Base-by-base conservation (phyloP, 345 rosid species). In the Abelmoschus esculentus region DNA sequence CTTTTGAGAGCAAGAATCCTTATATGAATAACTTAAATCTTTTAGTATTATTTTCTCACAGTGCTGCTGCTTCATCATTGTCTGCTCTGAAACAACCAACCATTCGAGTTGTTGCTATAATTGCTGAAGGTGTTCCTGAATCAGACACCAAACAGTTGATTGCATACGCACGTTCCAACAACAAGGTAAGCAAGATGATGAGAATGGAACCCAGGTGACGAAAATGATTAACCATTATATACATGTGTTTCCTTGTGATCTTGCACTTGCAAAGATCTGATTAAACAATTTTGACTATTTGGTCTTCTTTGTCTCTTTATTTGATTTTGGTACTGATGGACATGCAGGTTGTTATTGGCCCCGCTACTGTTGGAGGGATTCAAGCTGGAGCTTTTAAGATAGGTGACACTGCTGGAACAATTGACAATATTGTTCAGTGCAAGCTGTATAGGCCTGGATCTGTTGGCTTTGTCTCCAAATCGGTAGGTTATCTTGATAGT, bases 71-170 rank as follows among this genome's bases (percentile, higher is more conserved):
- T 70, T 93, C 98, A 31, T 93, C 98, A 72, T 79, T 93, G 92
- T 80, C 96, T 77, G 98, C 97, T 76, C 80, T 93, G 78, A 93
- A 88, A 71, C 98, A 91, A 77, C 95, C 98, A 70, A 93, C 98
- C 73, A 85, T 91, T 65, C 86, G 96, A 75, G 96, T 93, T 38
- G 96, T 91, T 58, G 97, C 96, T 70, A 93, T 93, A 61, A 93
- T 93, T 70, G 98, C 98, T 38, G 98, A 93, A 86, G 98, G 98
- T 80, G 97, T 93, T 83, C 97, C 98, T 1, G 97, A 93, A 82
- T 84, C 96, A 6, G 97, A 93, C 78, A 74, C 98, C 77, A 93
- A 93, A 72, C 93, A 93, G 67, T 78, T 93, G 80, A 88, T 93
- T 81, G 89, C 91, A 52, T 93, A 79, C 75, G 97, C 98, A 73